These are phyloP conservation scores for Cutaneotrichosporon cyanovorans DNA, from an alignment of 1,284 basidiomycete genomes.

Conservation along the genomic window DNA sequence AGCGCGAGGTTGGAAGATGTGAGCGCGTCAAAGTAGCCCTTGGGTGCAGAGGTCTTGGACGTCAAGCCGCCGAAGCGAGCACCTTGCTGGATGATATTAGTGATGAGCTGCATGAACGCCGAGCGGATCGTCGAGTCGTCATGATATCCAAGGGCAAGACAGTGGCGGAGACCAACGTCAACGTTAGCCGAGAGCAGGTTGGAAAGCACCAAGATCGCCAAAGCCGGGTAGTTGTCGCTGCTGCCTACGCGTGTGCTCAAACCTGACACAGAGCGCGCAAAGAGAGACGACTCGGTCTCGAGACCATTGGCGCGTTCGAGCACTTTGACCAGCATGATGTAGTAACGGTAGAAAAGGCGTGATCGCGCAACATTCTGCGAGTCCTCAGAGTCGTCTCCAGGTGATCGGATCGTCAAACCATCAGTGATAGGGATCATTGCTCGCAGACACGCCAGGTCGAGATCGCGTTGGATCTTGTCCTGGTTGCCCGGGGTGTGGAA, in stretches of 20 bases:
- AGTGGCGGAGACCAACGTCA: slow-evolving; percentile 82
- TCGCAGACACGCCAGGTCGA: slow-evolving; percentile 64
- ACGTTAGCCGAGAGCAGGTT: slow-evolving; percentile 79
- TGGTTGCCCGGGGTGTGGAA: slow-evolving; percentile 9
- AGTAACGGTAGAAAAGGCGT: slow-evolving; percentile 69
- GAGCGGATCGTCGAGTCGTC: slow-evolving; percentile 63
- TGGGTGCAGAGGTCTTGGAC: slow-evolving; percentile 21
- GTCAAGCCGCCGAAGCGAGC: slow-evolving; percentile 46
- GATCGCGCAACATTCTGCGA: slow-evolving; percentile 62
- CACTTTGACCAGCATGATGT: slow-evolving; percentile 57
- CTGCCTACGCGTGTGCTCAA: slow-evolving; percentile 11
- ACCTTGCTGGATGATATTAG: slow-evolving; percentile 72
- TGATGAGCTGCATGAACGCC: slow-evolving; percentile 83
- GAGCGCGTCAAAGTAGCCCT: slow-evolving; percentile 27
- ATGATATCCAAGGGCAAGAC: slow-evolving; percentile 71
- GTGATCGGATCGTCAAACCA: slow-evolving; percentile 59
- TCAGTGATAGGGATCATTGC: slow-evolving; percentile 70
- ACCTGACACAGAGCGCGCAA: slow-evolving; percentile 14
- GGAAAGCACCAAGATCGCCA: slow-evolving; percentile 60
- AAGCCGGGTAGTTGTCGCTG: slow-evolving; percentile 16
- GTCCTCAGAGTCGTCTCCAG: slow-evolving; percentile 56
- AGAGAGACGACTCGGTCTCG: slow-evolving; percentile 18
- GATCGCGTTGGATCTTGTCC: slow-evolving; percentile 47
- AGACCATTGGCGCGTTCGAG: slow-evolving; percentile 50
- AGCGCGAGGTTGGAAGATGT: slow-evolving; percentile 46